Evolutionary conservation across 2,329 filamentous ascomycete genomes (phyloP).

Genomic region (Diplodia scrobiculata): DNA sequence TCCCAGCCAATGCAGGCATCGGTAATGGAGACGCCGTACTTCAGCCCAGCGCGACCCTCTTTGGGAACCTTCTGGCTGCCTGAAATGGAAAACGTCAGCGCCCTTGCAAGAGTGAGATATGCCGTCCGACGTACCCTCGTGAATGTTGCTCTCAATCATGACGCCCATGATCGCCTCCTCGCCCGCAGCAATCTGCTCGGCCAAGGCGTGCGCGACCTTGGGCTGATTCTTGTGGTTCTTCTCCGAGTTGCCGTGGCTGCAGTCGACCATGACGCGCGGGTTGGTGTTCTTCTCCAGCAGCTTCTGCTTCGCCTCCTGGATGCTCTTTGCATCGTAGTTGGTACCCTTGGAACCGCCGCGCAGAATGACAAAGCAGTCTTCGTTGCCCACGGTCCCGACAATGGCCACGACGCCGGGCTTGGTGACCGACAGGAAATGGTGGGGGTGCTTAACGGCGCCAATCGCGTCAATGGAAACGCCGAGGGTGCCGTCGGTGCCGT

Average conservation of each 20-base stretch:
- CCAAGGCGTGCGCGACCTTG: constrained; percentile 80
- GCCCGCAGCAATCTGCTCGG: constrained; percentile 80
- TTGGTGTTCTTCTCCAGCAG: constrained; percentile 72
- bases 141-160: constrained; percentile 98
- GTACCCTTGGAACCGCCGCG: constrained; percentile 90
- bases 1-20: constrained; percentile 97
- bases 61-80: constrained; percentile 88
- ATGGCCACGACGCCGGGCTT: constrained; percentile 95
- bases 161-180: constrained; percentile 91
- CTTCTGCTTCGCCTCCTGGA: constrained; percentile 78
- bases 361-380: constrained; percentile 95
- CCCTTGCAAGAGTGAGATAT: constrained; percentile 4
- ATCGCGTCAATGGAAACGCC: constrained; percentile 94
- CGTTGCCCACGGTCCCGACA: constrained; percentile 90
- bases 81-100: constrained; percentile 38
- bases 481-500: constrained; percentile 90
- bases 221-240: constrained; percentile 99
- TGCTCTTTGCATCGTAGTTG: constrained; percentile 86
- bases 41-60: constrained; percentile 79
- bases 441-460: constrained; percentile 84
- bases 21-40: constrained; percentile 95
- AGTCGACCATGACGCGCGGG: constrained; percentile 92
- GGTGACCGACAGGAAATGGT: constrained; percentile 96
- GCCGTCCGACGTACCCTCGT: constrained; percentile 67
- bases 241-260: constrained; percentile 91